These are phyloP conservation scores for Aureobasidium sp. DNA, from an alignment of 2,329 filamentous ascomycete species.

Conservation along the genomic window DNA sequence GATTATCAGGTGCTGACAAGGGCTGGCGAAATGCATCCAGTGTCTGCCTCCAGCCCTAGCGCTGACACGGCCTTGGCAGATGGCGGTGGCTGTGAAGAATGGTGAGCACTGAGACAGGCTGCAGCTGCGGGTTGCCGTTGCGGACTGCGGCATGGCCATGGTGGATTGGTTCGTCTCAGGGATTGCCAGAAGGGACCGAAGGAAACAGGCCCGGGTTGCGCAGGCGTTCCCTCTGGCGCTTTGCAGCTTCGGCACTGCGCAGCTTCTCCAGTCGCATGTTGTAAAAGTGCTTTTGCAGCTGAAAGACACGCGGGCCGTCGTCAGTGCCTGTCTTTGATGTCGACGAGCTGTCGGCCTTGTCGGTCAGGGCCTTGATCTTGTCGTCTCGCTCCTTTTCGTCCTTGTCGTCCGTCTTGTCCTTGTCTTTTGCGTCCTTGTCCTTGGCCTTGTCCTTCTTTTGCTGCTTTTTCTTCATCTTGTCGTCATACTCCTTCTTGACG, in stretches of 20 bases:
- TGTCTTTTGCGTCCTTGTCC: conserved; percentile 58
- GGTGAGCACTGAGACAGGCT: neutral
- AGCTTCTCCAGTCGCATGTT: conserved; percentile 76
- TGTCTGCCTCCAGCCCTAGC: neutral
- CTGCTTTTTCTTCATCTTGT: conserved; percentile 36
- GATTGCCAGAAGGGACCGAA: conserved; percentile 61
- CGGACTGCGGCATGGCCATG: neutral
- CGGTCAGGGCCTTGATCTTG: conserved; percentile 47
- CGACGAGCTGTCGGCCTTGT: conserved; percentile 25
- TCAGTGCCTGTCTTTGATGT: conserved; percentile 38
- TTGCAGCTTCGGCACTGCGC: conserved; percentile 69
- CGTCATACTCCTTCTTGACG: conserved; percentile 46
- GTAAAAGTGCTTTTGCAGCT: conserved; percentile 77
- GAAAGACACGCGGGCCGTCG: conserved; percentile 72
- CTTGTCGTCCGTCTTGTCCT: conserved; percentile 57
- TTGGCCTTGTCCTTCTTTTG: conserved; percentile 37
- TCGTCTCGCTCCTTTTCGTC: conserved; percentile 57
- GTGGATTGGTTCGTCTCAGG: neutral
- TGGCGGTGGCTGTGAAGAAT: neutral
- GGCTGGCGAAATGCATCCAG: neutral
- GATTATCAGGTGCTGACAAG: neutral
- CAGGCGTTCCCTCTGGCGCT: conserved; percentile 71
- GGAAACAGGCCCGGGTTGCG: conserved; percentile 77
- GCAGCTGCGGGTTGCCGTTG: neutral
- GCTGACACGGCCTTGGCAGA: conserved; percentile 3